Evolutionary conservation across 1,284 basidiomycete species (phyloP).

Genomic region (Trichosporon inkin): DNA sequence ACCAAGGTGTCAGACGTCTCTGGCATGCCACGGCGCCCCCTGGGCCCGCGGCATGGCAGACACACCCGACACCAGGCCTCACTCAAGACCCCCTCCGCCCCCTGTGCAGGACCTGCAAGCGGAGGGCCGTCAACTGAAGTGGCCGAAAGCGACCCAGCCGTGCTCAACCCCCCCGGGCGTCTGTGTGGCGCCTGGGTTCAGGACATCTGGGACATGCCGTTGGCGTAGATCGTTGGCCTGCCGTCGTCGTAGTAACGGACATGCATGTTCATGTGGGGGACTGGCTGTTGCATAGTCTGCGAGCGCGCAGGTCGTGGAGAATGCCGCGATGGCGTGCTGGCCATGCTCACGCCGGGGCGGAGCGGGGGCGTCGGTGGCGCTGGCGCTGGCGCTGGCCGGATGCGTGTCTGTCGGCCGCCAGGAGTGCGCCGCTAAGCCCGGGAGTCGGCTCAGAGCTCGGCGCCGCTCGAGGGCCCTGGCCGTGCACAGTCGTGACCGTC

Average conservation of each 20-base stretch:
- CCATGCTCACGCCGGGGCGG: too few species aligned
- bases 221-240: not conserved
- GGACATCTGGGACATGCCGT: constrained; percentile 2
- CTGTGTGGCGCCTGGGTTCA: constrained; percentile 7
- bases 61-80: constrained; percentile 13
- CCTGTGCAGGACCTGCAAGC: constrained; percentile 7
- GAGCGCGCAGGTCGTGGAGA: not conserved
- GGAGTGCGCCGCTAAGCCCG: too few species aligned
- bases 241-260: too few species aligned
- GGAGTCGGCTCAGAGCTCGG: too few species aligned
- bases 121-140: constrained; percentile 20
- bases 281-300: not conserved
- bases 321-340: not conserved
- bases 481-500: too few species aligned
- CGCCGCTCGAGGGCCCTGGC: too few species aligned
- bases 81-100: constrained; percentile 24
- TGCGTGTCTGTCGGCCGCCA: too few species aligned
- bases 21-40: not conserved
- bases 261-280: too few species aligned
- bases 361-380: too few species aligned
- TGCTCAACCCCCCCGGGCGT: constrained; percentile 8
- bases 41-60: not conserved
- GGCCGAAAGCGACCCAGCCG: constrained; percentile 9
- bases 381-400: too few species aligned
- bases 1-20: not conserved